Base-by-base conservation (phyloP, 1,284 basidiomycete species). In the Tilletia walkeri region DNA sequence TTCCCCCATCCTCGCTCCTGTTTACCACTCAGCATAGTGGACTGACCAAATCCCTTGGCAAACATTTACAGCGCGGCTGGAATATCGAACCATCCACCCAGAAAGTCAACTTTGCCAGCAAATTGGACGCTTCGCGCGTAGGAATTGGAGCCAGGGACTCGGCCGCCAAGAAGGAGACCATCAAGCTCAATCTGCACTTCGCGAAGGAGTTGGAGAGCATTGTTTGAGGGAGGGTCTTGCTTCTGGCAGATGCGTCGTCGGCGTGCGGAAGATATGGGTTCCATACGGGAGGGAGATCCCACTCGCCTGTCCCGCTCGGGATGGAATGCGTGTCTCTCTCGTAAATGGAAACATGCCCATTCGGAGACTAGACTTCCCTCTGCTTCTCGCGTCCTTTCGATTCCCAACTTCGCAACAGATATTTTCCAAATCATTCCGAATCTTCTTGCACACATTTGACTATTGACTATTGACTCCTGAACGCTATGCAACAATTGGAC, bases 61-160 rank as follows among this genome's bases (percentile, higher is more conserved):
- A 63, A 10, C 59, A n/a, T 63, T 39, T 20, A 2, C 12, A 84
- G 83, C 78, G 84, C 50, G 81, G 82, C 20, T 85, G 85, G 85
- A 75, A 82, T 63, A 77, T 85, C 72, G 82, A 84, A 68, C 81
- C 84, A 14, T 74, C 80, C 12, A 82, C 74, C n/a, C 79, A 84
- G 49, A 75, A 78, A 6, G 79, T 85, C 24, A 78, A 76, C 49
- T 84, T 84, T 70, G 41, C 76, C 9, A 65, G 71, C 71, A 78
- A 77, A 63, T 36, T 71, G 2, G 70, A 67, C 49, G 38, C 69
- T 0, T 65, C 70, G 20, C 61, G 66, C 5, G 24, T 69, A 18
- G 67, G 41, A 14, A 81, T 82, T 54, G 59, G 59, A 9, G 59
- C 59, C 4, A 24, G 59, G 30, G 59, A 63, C 59, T 63, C 59